Evolutionary conservation across 192 early-diverging fungal genomes (phyloP).

Genomic region (Linderina pennispora): DNA sequence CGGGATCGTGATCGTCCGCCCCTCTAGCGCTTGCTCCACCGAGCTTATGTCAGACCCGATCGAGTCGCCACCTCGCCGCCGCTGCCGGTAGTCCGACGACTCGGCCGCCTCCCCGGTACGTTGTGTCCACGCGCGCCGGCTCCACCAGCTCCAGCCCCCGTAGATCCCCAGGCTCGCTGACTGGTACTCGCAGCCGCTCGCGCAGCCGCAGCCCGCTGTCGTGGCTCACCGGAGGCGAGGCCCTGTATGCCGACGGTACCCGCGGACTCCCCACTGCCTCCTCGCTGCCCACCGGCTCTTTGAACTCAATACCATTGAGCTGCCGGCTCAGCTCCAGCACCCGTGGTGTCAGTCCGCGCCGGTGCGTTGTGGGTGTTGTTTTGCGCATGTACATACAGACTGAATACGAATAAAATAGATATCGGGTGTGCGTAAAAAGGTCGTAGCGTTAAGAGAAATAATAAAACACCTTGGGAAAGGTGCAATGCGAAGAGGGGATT

Average conservation of each 20-base stretch:
- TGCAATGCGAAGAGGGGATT: not conserved
- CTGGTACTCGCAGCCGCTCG: conserved; percentile 20
- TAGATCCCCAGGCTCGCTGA: conserved; percentile 29
- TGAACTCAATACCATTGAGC: conserved; percentile 32
- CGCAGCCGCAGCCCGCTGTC: conserved; percentile 12
- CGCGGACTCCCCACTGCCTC: not conserved
- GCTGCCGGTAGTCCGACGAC: conserved; percentile 28
- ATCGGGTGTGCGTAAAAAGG: not conserved
- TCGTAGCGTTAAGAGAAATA: too few relatives aligned
- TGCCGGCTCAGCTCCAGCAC: conserved; percentile 38
- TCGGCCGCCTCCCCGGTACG: conserved; percentile 29
- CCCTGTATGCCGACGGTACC: not conserved
- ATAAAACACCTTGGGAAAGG: not conserved
- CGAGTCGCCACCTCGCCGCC: conserved; percentile 23
- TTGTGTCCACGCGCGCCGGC: conserved; percentile 36
- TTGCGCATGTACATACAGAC: not conserved
- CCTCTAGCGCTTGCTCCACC: conserved; percentile 4
- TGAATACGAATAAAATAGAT: not conserved
- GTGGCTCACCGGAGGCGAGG: not conserved
- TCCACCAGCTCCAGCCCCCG: conserved; percentile 41
- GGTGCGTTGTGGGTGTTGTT: not conserved
- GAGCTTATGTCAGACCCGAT: conserved; percentile 24
- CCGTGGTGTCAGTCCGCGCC: conserved; percentile 31
- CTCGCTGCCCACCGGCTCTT: conserved; percentile 4
- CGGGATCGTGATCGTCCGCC: not conserved